Evolutionary conservation across 148 eudicot genomes (phyloP), one percentile per base, ranked within the genome.

Genomic region (Heliosperma pusillum): DNA sequence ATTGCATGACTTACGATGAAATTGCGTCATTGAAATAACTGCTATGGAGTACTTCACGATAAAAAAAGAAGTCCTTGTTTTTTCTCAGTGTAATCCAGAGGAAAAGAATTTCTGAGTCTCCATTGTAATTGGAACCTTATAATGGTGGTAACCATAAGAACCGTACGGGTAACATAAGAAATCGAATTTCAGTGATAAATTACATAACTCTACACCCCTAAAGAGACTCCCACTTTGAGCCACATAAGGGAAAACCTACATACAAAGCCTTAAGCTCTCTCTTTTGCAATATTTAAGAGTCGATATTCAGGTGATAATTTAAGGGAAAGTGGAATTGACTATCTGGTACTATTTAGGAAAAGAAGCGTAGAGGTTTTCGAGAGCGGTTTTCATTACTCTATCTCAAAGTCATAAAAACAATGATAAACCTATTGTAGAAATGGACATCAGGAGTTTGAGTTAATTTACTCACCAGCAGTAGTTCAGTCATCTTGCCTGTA

Each of bases 401-500:
- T 55, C 59, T n/a, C 59, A 16, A 13, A 53, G 21, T 55, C 59
- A n/a, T 5, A 60, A 60, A 20, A 60, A 10, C 26, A 22, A 24
- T 13, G 27, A 60, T 0, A 24, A 60, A 60, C 25, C 15, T 26
- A 63, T 1, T 36, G 29, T 1, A 24, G 64, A 66, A 55, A 5
- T 22, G 72, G 40, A 66, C 13, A 29, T 22, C 17, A 42, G 21
- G 12, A 70, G 56, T 17, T 33, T 15, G 45, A 76, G 63, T 61
- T 69, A 36, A 36, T 71, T 68, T 52, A 79, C 81, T 80, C 83
- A 93, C 98, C 91, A 89, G 72, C 74, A 89, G 81, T 70, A 94
- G 85, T 78, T 88, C 96, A 45, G 93, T 92, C 98, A 95, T 95
- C 77, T 90, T 87, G 73, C 98, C 98, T 59, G 87, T 78, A 70